phyloP scores from a whole-genome alignment of 768 basidiomycete genomes.

The Strobilomyces dryophilus region DNA sequence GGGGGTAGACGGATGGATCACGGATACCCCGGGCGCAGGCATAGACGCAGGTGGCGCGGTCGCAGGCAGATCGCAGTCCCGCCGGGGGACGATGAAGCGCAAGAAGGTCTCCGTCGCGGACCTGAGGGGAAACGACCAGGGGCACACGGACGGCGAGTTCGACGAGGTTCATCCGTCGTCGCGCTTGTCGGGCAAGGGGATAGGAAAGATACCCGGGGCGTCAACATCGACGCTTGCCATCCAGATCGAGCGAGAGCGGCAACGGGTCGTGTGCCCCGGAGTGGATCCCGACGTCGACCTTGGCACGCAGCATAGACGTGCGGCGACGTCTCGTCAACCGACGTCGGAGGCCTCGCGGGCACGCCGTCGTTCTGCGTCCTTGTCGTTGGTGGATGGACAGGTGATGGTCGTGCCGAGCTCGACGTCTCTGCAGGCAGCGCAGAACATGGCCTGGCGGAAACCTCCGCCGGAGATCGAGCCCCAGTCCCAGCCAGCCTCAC shows the following conservation, averaged over 20 bases:
- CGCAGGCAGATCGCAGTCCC: neutral
- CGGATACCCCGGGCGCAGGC: constrained; percentile 3
- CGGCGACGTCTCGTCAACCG: neutral
- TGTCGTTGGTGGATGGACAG: constrained; percentile 5
- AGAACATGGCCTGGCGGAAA: constrained; percentile 9
- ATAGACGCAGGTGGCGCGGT: no score
- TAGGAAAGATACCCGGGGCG: neutral
- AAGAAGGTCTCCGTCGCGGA: constrained; percentile 24
- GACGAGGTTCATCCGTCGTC: no score
- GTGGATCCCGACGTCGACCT: neutral
- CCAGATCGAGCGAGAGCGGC: neutral
- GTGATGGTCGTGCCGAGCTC: neutral
- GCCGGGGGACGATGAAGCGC: constrained; percentile 4
- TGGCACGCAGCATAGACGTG: neutral
- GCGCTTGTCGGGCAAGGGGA: no score
- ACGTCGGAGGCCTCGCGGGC: neutral
- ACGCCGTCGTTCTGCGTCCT: constrained; percentile 17
- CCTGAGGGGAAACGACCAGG: constrained; percentile 23
- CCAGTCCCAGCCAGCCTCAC: neutral
- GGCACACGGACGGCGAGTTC: constrained; percentile 27
- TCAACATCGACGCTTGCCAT: neutral
- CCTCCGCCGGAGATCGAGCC: constrained; percentile 1
- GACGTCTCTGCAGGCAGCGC: neutral
- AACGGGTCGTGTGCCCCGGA: neutral
- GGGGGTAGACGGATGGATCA: constrained; percentile 18